Conservation (phyloP, 2,329 filamentous ascomycete species). For the Aspergillus pseudotamarii region DNA sequence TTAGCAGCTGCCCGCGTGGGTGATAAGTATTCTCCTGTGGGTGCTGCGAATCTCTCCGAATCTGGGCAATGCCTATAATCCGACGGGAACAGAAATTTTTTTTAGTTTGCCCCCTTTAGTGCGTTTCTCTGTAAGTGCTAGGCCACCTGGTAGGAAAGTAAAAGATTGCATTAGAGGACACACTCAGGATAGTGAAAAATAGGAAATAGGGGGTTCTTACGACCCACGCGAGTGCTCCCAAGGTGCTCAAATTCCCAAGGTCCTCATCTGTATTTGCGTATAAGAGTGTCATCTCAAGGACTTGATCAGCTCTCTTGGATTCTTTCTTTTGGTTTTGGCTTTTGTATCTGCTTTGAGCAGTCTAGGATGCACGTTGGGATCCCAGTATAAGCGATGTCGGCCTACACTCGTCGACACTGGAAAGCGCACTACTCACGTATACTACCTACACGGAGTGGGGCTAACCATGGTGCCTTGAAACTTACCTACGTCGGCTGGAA, state of each 20-base stretch:
- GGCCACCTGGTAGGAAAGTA: background rate
- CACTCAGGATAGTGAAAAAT: background rate
- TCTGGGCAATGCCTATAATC: background rate
- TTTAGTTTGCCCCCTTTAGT: background rate
- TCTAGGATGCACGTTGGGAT: too few relatives aligned
- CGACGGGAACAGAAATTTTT: background rate
- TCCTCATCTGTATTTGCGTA: slow-evolving; percentile 5
- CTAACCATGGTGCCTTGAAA: background rate
- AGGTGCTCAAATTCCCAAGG: slow-evolving; percentile 15
- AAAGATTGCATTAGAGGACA: background rate
- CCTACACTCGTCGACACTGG: background rate
- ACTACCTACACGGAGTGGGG: background rate
- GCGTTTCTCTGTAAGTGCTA: too few relatives aligned
- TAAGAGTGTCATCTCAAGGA: background rate
- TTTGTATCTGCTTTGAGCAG: background rate
- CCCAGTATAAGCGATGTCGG: background rate
- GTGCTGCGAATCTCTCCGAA: background rate
- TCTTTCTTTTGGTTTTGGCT: background rate
- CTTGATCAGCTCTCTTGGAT: background rate
- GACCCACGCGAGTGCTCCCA: slow-evolving; percentile 10
- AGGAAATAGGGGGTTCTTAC: background rate
- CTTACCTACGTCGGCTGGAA: background rate
- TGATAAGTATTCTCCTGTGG: background rate
- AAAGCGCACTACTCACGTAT: background rate
- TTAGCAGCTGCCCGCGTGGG: background rate